These are phyloP conservation scores for Xenosphaeropsis pyriputrescens DNA, from an alignment of 2,329 filamentous ascomycete genomes.

Conservation along the genomic window DNA sequence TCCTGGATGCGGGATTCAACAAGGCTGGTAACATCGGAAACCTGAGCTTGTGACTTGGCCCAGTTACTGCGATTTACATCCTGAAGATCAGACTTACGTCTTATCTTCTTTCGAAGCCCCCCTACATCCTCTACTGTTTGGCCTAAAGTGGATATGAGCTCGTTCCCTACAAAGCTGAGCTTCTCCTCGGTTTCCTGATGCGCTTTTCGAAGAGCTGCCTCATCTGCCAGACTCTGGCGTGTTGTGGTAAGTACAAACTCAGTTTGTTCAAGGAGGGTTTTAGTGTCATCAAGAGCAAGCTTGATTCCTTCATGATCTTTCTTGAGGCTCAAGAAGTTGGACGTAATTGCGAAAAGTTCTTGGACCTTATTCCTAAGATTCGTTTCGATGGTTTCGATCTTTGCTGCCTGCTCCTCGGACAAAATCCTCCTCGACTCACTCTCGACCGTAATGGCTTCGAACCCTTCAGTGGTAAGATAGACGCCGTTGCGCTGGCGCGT, in stretches of 20 bases:
- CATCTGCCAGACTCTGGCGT: conserved; percentile 61
- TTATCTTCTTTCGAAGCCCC: conserved; percentile 74
- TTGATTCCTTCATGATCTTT: conserved; percentile 76
- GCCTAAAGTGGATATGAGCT: conserved; percentile 64
- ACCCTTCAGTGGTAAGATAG: conserved; percentile 77
- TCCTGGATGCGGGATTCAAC: conserved; percentile 63
- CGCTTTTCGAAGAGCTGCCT: conserved; percentile 65
- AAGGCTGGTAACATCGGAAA: conserved; percentile 59
- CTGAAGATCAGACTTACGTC: conserved; percentile 73
- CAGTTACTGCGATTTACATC: conserved; percentile 65
- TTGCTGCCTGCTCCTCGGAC: conserved; percentile 81
- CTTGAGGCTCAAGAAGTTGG: conserved; percentile 75
- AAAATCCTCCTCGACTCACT: conserved; percentile 87
- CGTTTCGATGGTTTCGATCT: conserved; percentile 81
- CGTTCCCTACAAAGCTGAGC: conserved; percentile 56
- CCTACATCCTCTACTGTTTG: conserved; percentile 69
- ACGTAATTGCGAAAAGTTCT: conserved; percentile 75
- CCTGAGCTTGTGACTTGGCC: conserved; percentile 60
- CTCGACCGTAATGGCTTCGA: conserved; percentile 81
- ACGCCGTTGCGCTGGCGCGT: conserved; percentile 91
- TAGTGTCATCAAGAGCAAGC: conserved; percentile 60
- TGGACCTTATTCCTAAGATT: conserved; percentile 90
- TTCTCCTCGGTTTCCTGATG: conserved; percentile 74
- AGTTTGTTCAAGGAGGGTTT: conserved; percentile 71
- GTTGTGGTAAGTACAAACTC: conserved; percentile 73